Evolutionary conservation across 2,329 filamentous ascomycete genomes (phyloP).

Genomic region (Didymella arachidicola): DNA sequence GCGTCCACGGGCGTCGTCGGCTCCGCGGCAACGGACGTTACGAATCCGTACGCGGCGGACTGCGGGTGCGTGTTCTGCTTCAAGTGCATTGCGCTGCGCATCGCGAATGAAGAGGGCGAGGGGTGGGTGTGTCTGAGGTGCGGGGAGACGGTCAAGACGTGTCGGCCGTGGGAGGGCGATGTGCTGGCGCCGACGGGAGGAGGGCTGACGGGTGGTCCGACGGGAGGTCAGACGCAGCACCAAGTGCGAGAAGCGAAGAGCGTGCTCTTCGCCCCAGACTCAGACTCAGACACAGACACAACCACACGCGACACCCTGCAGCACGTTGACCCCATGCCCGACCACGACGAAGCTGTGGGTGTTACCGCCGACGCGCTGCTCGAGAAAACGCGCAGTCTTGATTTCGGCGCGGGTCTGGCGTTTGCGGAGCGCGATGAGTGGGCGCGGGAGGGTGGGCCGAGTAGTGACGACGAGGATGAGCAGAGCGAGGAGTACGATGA

Average conservation of each 20-base stretch:
- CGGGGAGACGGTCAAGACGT: slow-evolving; percentile 82
- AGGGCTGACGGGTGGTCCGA: too few relatives aligned
- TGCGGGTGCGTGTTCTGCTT: slow-evolving; percentile 97
- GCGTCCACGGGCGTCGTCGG: slow-evolving; percentile 76
- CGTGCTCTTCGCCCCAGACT: slow-evolving; percentile 25
- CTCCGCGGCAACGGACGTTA: slow-evolving; percentile 89
- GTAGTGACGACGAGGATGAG: slow-evolving; percentile 38
- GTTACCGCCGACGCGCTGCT: slow-evolving; percentile 9
- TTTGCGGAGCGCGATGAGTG: slow-evolving; percentile 48
- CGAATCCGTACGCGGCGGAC: slow-evolving; percentile 92
- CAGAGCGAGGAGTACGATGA: slow-evolving; percentile 51
- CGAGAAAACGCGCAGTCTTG: slow-evolving; percentile 31
- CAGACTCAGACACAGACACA: slow-evolving; percentile 1
- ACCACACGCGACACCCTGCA: neutral
- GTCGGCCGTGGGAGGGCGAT: slow-evolving; percentile 90
- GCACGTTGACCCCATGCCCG: slow-evolving; percentile 32
- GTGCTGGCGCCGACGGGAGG: slow-evolving; percentile 73
- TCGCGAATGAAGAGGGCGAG: slow-evolving; percentile 92
- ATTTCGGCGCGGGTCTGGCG: slow-evolving; percentile 39
- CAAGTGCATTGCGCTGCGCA: slow-evolving; percentile 86
- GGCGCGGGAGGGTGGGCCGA: slow-evolving; percentile 39
- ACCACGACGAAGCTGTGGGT: slow-evolving; percentile 6
- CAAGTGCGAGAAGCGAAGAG: too few relatives aligned
- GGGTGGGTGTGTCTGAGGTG: slow-evolving; percentile 93
- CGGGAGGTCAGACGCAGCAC: too few relatives aligned